Evolutionary conservation across 768 basidiomycete genomes (phyloP).

Genomic region (Cyclocybe cylindracea): DNA sequence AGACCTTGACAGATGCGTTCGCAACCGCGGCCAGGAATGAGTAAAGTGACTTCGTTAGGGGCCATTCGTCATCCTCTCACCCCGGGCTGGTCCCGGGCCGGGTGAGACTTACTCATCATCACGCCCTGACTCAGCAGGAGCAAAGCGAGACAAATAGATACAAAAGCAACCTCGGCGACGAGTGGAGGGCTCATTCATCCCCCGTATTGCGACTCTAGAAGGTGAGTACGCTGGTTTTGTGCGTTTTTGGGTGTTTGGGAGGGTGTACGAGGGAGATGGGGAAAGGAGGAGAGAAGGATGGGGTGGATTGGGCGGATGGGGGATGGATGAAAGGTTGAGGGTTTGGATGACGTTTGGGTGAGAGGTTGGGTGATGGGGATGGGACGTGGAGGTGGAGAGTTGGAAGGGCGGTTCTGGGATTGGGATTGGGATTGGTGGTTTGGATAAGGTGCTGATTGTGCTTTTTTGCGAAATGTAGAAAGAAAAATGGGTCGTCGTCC

Average conservation of each 20-base stretch:
- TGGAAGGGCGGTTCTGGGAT: no score
- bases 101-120: no score
- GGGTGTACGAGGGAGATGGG: slow-evolving; percentile 13
- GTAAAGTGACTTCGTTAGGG: no score
- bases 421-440: no score
- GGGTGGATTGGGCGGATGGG: slow-evolving; percentile 4
- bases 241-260: slow-evolving; percentile 12
- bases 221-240: slow-evolving; percentile 19
- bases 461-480: slow-evolving; percentile 5
- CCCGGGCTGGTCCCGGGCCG: no score
- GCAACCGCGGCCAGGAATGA: no score
- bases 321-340: background rate
- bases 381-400: background rate
- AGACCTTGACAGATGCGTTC: no score
- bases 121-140: slow-evolving; percentile 2
- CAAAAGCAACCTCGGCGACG: slow-evolving; percentile 2
- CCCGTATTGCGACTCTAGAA: slow-evolving; percentile 8
- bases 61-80: no score
- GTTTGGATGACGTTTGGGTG: background rate
- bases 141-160: slow-evolving; percentile 6
- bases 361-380: background rate
- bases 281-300: slow-evolving; percentile 12
- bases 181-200: background rate
- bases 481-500: slow-evolving; percentile 93
- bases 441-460: slow-evolving; percentile 7